phyloP scores from a whole-genome alignment of 768 basidiomycete genomes.

The Mycena galopus region DNA sequence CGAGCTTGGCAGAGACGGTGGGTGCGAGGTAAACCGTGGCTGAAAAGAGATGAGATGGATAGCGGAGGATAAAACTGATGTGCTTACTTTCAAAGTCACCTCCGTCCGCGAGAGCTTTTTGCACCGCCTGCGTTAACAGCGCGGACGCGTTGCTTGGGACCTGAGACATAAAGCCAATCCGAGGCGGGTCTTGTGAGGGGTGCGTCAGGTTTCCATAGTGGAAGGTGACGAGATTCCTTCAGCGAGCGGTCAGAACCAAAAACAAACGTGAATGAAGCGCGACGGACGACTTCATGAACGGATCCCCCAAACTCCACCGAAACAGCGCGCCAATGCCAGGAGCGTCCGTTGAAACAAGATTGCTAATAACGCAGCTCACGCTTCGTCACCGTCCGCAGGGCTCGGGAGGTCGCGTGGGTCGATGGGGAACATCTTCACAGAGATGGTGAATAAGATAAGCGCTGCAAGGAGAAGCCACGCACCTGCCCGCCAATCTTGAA shows the following conservation, averaged over 20 bases:
- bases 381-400: conserved; percentile 50
- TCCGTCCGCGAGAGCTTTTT: conserved; percentile 51
- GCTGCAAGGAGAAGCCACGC: not conserved
- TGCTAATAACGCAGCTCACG: conserved; percentile 64
- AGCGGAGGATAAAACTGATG: not conserved
- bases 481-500: conserved; percentile 76
- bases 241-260: not conserved
- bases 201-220: conserved; percentile 79
- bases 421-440: conserved; percentile 68
- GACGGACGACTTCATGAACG: conserved; percentile 79
- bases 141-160: conserved; percentile 66
- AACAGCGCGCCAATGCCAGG: conserved; percentile 66
- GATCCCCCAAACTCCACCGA: conserved; percentile 81
- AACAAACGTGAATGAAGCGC: not conserved
- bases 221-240: conserved; percentile 73
- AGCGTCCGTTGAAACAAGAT: conserved; percentile 71
- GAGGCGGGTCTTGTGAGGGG: conserved; percentile 76
- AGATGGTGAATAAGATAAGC: not conserved
- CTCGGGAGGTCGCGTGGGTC: conserved; percentile 79
- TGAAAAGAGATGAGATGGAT: conserved; percentile 13
- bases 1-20: conserved; percentile 47
- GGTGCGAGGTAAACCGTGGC: conserved; percentile 53
- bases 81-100: conserved; percentile 55
- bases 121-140: conserved; percentile 52
- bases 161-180: conserved; percentile 74